Percentiles rank a stretch among this genome's conserved stretches.
Evolutionary conservation across 176 grass and related monocot genomes (phyloP).

Genomic region (Calamus simplicifolius): DNA sequence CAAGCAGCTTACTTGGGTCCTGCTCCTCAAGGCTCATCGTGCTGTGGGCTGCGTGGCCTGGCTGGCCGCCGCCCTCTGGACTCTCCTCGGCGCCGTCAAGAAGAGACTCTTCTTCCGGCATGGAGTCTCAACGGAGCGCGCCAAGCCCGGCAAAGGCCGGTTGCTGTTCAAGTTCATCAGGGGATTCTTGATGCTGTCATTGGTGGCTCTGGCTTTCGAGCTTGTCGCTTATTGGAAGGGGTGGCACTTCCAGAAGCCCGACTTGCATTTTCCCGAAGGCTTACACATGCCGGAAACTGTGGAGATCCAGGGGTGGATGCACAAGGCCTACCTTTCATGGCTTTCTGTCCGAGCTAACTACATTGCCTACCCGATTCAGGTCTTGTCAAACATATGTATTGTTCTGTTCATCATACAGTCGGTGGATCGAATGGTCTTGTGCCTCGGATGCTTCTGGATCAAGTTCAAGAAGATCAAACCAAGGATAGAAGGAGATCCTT

Average conservation of each 20-base stretch:
- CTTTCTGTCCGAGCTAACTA: constrained; percentile 47
- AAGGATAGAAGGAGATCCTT: constrained; percentile 35
- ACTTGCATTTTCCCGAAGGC: constrained; percentile 18
- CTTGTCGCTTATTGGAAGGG: constrained; percentile 58
- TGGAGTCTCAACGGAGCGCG: background rate
- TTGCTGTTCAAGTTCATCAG: constrained; percentile 54
- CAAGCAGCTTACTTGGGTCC: constrained; percentile 75
- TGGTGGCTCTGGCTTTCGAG: constrained; percentile 48
- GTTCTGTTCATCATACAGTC: constrained; percentile 60
- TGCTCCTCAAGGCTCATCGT: constrained; percentile 53
- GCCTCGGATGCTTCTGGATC: constrained; percentile 76
- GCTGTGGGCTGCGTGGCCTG: constrained; percentile 42
- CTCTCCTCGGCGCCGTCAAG: constrained; percentile 24
- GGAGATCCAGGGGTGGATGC: constrained; percentile 52
- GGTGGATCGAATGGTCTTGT: constrained; percentile 46
- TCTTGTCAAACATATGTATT: constrained; percentile 52
- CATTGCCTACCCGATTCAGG: constrained; percentile 43
- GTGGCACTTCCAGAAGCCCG: constrained; percentile 45
- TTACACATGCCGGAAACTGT: constrained; percentile 41
- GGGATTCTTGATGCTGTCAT: constrained; percentile 37
- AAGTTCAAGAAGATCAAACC: constrained; percentile 67
- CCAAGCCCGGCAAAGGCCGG: constrained; percentile 19
- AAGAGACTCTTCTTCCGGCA: constrained; percentile 25
- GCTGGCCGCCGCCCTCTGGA: constrained; percentile 31
- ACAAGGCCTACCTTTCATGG: constrained; percentile 51